A percentile compares a stretch with the other conserved stretches of the same genome.
These are phyloP conservation scores for Crithidia expoeki DNA, from an alignment of 208 protist species.

Conservation along the genomic window DNA sequence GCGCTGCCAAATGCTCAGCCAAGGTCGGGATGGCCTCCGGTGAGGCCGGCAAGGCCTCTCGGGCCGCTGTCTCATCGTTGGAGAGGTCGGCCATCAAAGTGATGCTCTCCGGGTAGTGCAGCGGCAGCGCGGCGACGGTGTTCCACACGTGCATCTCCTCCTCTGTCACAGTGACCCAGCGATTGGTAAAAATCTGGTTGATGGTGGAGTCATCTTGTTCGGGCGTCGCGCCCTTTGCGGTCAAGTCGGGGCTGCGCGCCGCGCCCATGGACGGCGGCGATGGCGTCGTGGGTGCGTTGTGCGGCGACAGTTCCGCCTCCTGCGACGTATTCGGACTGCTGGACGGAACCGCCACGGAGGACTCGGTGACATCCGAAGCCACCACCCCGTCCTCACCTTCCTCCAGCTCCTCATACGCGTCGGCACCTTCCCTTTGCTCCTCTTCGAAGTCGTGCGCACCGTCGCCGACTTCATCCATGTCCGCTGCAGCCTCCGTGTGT, in stretches of 20 bases:
- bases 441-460: not conserved
- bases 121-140: constrained; percentile 49
- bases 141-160: constrained; percentile 73
- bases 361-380: constrained; percentile 14
- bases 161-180: constrained; percentile 62
- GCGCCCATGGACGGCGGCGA: constrained; percentile 2
- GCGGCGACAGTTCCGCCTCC: constrained; percentile 2
- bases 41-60: constrained; percentile 17
- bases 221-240: constrained; percentile 14
- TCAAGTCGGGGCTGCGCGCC: constrained; percentile 14
- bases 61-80: constrained; percentile 29
- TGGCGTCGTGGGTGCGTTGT: not conserved
- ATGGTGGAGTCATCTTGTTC: constrained; percentile 31
- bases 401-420: constrained; percentile 4
- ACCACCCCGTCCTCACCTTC: constrained; percentile 15
- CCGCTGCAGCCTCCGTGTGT: not conserved
- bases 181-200: constrained; percentile 61
- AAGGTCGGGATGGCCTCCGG: constrained; percentile 51
- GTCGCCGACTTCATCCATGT: not conserved
- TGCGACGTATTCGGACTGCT: too few relatives aligned
- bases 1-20: constrained; percentile 38
- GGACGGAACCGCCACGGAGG: not conserved
- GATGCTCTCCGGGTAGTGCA: constrained; percentile 55
- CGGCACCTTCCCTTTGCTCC: constrained; percentile 3
- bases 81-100: constrained; percentile 42